Evolutionary conservation across 768 basidiomycete genomes (phyloP), one percentile per base, ranked within the genome.

Genomic region (Pisolithus microcarpus): DNA sequence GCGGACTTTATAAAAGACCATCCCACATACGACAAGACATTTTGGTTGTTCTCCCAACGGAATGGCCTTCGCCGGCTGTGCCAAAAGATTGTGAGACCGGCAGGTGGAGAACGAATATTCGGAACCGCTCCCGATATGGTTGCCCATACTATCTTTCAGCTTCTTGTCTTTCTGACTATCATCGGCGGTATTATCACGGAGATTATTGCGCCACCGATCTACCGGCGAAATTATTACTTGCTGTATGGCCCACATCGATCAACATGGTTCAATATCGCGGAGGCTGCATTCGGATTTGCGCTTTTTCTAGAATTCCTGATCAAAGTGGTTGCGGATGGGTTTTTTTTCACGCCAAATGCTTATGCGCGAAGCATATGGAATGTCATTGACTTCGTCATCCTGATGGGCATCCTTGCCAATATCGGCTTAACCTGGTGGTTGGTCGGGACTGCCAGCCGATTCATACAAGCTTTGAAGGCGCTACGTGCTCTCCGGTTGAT

Each of bases 351-450:
- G 0, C 92, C 92, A 0, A 93, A 93, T 58, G 91, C 92, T 0
- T 97, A 98, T 63, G 65, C 96, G 26, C 84, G 84, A 24, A 89
- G 87, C 54, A 84, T 93, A 7, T 97, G 93, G 92, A 97, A 97
- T 65, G 66, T 85, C 58, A 70, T 97, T 51, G 95, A 97, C 68
- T 84, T 94, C 58, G 64, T 90, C 62, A 85, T 97, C 63, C 80
- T 97, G 72, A 64, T 72, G 31, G 87, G 90, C 5, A 67, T 95
- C 28, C 66, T 92, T 23, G 74, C 86, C 61, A 93, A 90, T 54
- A 76, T 88, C 46, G 74, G 77, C 0, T 86, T 84, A 0, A 80
- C 79, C 1, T 70, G 95, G 36, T 72, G 88, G 52, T 84, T 87
- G 62, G 72, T 90, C 48, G 85, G 86, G 42, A 88, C 87, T 37